Base-by-base conservation (phyloP, 1,139 yeast genomes). In the Candida sp. region DNA sequence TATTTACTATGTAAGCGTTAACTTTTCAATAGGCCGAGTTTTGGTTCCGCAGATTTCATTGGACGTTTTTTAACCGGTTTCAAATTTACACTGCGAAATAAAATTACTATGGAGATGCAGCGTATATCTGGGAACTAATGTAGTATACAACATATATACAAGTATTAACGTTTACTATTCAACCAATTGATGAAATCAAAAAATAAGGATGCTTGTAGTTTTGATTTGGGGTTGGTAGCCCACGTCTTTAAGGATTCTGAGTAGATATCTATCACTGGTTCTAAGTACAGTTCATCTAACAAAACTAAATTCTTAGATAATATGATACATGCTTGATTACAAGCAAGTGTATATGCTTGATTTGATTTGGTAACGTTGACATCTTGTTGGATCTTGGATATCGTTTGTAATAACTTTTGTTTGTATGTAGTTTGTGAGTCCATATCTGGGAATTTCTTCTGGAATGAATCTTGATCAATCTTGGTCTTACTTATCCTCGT, bases 141-240 rank as follows among this genome's bases (percentile, higher is more conserved):
- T 22, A 19, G 15, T 5, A 22, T 30, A 32, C 12, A n/a, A 12
- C 6, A 21, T 22, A 21, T 32, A 21, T 11, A 39, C 7, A 36
- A 34, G 30, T 40, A 21, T 43, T 41, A 42, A 43, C 45, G 60
- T 55, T 68, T 77, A 5, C 84, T 68, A 45, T 76, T 77, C 41
- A 87, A 59, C 95, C 95, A 90, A 63, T 89, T 89, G 56, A 87
- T 75, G 49, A 89, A 81, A 54, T 90, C 97, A 52, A 82, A 76
- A 62, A 87, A 88, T 56, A 88, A 60, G 11, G 80, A 73, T 2
- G 87, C 75, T 27, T 79, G 79, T 36, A 81, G 68, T 54, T 79
- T 81, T 45, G 79, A 72, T 40, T 66, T 66, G 34, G 66, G 55
- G 45, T 72, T 63, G 25, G 52, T 53, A 40, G 83, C 76, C 96